Evolutionary conservation across 495 filamentous ascomycete genomes (phyloP).

Genomic region (Aspergillus diversus): DNA sequence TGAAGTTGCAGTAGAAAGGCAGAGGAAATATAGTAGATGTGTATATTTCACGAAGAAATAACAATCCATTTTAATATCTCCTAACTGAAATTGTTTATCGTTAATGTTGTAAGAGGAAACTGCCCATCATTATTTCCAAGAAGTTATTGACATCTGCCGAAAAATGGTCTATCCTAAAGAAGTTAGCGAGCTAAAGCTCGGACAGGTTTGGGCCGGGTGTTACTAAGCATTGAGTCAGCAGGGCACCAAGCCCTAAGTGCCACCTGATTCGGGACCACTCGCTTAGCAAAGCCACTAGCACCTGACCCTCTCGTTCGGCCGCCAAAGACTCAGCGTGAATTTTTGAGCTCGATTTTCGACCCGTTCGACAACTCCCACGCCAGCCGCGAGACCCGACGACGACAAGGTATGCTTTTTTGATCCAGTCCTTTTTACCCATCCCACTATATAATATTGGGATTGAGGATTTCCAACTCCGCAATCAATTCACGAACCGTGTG

Average conservation of each 20-base stretch:
- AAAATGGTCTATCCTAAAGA: not conserved
- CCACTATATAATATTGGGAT: not conserved
- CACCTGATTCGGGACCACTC: constrained; percentile 24
- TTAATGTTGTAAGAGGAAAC: too few species aligned
- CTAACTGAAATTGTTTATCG: too few species aligned
- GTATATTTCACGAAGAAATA: too few species aligned
- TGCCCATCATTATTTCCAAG: too few species aligned
- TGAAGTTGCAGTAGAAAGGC: constrained; percentile 29
- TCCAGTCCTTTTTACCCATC: not conserved
- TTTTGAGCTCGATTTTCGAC: constrained; percentile 48
- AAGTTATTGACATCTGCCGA: not conserved
- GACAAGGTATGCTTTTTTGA: constrained; percentile 45
- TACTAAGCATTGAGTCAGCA: constrained; percentile 19
- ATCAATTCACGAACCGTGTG: constrained; percentile 4
- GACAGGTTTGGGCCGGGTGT: too few species aligned
- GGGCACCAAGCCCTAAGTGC: constrained; percentile 30
- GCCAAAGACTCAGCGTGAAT: constrained; percentile 37
- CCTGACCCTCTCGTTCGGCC: constrained; percentile 30
- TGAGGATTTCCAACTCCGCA: not conserved
- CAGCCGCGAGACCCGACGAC: constrained; percentile 44
- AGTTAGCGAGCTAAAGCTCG: not conserved
- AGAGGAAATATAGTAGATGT: too few species aligned
- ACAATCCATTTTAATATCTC: too few species aligned
- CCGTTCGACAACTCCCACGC: constrained; percentile 56
- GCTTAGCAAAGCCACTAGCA: constrained; percentile 51